These are phyloP conservation scores for Gloeopeniophorella convolvens DNA, from an alignment of 768 basidiomycete species.

Conservation along the genomic window DNA sequence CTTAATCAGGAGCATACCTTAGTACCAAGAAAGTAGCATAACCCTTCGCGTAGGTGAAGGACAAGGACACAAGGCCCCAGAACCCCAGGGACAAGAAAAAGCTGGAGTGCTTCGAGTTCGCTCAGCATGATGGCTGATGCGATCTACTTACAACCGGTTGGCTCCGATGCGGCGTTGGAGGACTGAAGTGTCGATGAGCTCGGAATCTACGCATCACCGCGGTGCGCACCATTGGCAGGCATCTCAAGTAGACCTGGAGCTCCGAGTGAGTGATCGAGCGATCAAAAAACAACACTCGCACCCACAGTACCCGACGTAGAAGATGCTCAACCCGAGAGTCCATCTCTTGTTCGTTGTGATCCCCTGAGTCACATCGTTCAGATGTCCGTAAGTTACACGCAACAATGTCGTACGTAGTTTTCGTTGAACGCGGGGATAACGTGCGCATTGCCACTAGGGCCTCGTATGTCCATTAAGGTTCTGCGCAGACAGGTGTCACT, in stretches of 20 bases:
- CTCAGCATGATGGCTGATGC: no score
- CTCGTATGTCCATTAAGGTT: not conserved
- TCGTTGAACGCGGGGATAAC: slow-evolving; percentile 45
- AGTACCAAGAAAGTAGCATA: slow-evolving; percentile 43
- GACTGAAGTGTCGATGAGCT: slow-evolving; percentile 28
- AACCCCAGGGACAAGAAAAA: slow-evolving; percentile 48
- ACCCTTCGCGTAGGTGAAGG: slow-evolving; percentile 49
- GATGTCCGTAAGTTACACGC: not conserved
- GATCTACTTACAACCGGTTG: slow-evolving; percentile 44
- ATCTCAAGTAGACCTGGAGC: slow-evolving; percentile 45
- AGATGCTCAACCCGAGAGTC: slow-evolving; percentile 51
- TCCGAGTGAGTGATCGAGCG: not conserved
- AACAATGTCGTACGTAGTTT: slow-evolving; percentile 37
- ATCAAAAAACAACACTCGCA: not conserved
- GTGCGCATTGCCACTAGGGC: slow-evolving; percentile 49
- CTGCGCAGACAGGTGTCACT: slow-evolving; percentile 12
- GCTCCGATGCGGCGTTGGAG: slow-evolving; percentile 52
- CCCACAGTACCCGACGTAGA: slow-evolving; percentile 55
- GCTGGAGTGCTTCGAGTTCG: slow-evolving; percentile 25
- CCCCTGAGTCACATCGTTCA: slow-evolving; percentile 29
- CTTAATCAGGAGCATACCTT: slow-evolving; percentile 31
- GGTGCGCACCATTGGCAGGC: slow-evolving; percentile 46
- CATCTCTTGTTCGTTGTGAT: slow-evolving; percentile 48
- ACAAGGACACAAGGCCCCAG: slow-evolving; percentile 50
- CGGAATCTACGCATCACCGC: not conserved